These are phyloP conservation scores for Xylaria grammica DNA, from an alignment of 495 filamentous ascomycete species.

Conservation along the genomic window DNA sequence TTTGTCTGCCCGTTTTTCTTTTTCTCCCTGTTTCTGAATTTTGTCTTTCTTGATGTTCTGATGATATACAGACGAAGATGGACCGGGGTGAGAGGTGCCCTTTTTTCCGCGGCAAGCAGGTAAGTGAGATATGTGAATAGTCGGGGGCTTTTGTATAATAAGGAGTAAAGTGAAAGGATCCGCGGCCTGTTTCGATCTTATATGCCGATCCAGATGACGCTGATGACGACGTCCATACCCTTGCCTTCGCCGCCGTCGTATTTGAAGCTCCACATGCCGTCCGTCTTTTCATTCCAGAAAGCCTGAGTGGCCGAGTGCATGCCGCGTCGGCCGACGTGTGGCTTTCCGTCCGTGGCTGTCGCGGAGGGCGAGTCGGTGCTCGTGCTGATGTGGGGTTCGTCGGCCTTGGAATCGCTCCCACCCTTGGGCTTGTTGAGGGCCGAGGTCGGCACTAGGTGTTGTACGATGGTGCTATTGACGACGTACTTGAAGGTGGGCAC, in stretches of 20 bases:
- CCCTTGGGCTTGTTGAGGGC: conserved; percentile 58
- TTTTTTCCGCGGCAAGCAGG: background rate
- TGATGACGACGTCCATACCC: conserved; percentile 91
- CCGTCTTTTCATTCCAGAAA: conserved; percentile 96
- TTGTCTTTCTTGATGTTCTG: conserved; percentile 4
- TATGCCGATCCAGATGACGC: conserved; percentile 84
- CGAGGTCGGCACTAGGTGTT: conserved; percentile 71
- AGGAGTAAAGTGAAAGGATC: background rate
- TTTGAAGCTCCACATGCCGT: conserved; percentile 98
- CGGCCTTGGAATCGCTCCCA: conserved; percentile 39
- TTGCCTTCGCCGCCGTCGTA: conserved; percentile 81
- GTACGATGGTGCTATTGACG: conserved; percentile 97
- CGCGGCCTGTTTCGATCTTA: conserved; percentile 28
- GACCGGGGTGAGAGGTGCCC: background rate
- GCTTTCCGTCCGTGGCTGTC: conserved; percentile 57
- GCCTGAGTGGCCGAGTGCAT: conserved; percentile 96
- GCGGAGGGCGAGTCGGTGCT: conserved; percentile 41
- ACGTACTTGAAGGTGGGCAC: conserved; percentile 79
- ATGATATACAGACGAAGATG: background rate
- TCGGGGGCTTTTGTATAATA: background rate
- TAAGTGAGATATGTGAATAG: background rate
- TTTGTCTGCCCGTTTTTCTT: background rate
- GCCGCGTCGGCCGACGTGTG: conserved; percentile 77
- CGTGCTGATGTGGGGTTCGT: conserved; percentile 42
- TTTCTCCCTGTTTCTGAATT: conserved; percentile 1